A percentile compares a stretch with the other conserved stretches of the same genome.
phyloP scores from a whole-genome alignment of 768 basidiomycete genomes.

The Termitomyces sp. region DNA sequence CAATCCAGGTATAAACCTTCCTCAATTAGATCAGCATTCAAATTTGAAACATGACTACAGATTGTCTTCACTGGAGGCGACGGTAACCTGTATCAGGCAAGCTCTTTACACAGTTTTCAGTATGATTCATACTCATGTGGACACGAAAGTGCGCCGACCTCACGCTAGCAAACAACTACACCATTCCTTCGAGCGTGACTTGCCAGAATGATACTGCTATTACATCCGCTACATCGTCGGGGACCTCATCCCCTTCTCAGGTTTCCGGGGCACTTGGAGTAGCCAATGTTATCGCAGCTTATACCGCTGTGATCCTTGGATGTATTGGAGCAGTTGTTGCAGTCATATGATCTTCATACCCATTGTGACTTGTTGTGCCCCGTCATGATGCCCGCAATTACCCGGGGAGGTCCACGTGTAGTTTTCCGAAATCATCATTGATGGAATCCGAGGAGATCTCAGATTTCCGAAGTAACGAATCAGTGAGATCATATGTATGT shows the following conservation, averaged over 20 bases:
- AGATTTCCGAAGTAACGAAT: not conserved
- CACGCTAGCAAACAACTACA: conserved; percentile 48
- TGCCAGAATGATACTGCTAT: conserved; percentile 29
- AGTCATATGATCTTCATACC: not conserved
- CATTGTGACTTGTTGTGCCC: no score
- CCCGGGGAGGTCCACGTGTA: no score
- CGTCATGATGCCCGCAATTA: no score
- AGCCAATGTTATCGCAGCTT: not conserved
- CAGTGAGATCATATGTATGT: not conserved
- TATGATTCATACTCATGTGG: not conserved
- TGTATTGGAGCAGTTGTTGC: not conserved
- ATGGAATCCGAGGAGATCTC: not conserved
- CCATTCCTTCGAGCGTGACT: conserved; percentile 38
- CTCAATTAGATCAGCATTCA: not conserved
- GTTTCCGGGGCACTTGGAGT: not conserved
- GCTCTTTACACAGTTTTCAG: not conserved
- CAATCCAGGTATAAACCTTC: conserved; percentile 43
- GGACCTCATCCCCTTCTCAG: not conserved
- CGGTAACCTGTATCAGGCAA: conserved; percentile 1
- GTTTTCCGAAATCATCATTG: no score
- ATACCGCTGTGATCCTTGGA: not conserved
- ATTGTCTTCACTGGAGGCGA: not conserved
- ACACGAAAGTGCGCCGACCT: conserved; percentile 66
- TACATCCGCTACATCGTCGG: not conserved
- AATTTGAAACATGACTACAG: not conserved